Conservation (phyloP, 768 basidiomycete genomes). For the Candolleomyces eurysporus region DNA sequence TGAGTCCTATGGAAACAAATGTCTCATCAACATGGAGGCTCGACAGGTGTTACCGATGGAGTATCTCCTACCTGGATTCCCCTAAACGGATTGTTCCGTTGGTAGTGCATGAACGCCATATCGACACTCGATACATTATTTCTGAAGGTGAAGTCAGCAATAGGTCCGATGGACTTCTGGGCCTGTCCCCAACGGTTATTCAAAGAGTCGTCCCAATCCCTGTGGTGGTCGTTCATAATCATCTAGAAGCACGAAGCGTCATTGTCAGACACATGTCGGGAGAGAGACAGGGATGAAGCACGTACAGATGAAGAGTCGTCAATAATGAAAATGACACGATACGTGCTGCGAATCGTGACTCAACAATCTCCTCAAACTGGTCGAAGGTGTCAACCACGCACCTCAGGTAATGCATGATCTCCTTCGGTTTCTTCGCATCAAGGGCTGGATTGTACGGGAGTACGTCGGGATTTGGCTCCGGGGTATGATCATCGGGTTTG, state of each 20-base stretch:
- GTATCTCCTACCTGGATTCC: conserved; percentile 7
- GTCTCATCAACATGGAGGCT: background rate
- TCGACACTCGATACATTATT: conserved; percentile 23
- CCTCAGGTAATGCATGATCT: background rate
- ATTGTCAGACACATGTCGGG: no score
- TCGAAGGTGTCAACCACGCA: background rate
- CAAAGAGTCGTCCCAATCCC: background rate
- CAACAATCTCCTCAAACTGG: background rate
- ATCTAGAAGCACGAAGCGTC: conserved; percentile 18
- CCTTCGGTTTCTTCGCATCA: background rate
- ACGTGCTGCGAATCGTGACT: conserved; percentile 17
- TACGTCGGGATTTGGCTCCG: background rate
- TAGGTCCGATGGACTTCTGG: conserved; percentile 23
- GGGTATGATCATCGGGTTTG: background rate
- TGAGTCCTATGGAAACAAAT: conserved; percentile 14
- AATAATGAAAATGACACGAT: conserved; percentile 26
- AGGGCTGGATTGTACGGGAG: background rate
- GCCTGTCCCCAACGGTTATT: conserved; percentile 22
- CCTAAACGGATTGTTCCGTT: background rate
- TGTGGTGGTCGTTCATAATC: conserved; percentile 4
- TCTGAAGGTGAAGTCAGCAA: conserved; percentile 25
- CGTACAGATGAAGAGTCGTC: conserved; percentile 29
- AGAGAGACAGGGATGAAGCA: background rate
- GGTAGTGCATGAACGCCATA: conserved; percentile 26
- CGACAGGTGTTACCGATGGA: background rate